Evolutionary conservation across 2,329 filamentous ascomycete species (phyloP).

Genomic region (Ceratocystiopsis sp.): DNA sequence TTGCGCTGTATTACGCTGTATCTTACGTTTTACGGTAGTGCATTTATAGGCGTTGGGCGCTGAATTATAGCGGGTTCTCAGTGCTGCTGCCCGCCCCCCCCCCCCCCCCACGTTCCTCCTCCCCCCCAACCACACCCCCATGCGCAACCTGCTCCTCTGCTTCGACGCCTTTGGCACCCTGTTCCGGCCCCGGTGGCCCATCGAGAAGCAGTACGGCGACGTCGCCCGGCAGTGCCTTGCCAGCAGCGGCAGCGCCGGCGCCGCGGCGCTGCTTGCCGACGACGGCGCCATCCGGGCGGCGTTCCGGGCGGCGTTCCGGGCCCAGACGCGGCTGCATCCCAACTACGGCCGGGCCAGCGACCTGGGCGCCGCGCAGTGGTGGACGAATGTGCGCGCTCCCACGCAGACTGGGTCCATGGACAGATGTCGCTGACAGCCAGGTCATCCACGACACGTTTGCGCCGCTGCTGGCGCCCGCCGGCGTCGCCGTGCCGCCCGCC

Average conservation of each 20-base stretch:
- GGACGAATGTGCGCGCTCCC: slow-evolving; percentile 30
- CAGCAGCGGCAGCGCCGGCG: slow-evolving; percentile 15
- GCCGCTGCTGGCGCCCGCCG: slow-evolving; percentile 16
- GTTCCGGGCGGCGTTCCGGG: slow-evolving; percentile 27
- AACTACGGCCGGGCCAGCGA: slow-evolving; percentile 40
- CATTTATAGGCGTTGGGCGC: too few species aligned
- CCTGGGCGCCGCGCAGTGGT: slow-evolving; percentile 38
- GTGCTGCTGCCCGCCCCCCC: too few species aligned
- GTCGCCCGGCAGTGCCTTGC: slow-evolving; percentile 26
- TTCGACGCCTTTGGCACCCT: slow-evolving; percentile 52
- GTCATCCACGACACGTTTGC: slow-evolving; percentile 37
- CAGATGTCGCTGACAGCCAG: slow-evolving; percentile 20
- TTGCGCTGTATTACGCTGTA: too few species aligned
- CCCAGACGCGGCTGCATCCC: slow-evolving; percentile 28
- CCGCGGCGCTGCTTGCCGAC: slow-evolving; percentile 23
- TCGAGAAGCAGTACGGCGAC: slow-evolving; percentile 35
- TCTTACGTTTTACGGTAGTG: too few species aligned
- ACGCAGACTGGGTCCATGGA: neutral
- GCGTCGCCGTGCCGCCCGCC: slow-evolving; percentile 21
- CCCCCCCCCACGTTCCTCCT: too few species aligned
- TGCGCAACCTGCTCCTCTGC: slow-evolving; percentile 35
- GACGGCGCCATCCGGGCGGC: slow-evolving; percentile 17
- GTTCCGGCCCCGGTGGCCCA: slow-evolving; percentile 32
- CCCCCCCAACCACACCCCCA: too few species aligned
- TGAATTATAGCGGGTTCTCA: too few species aligned